phyloP scores from a whole-genome alignment of 2,329 filamentous ascomycete species.

The Venturia oleaginea region DNA sequence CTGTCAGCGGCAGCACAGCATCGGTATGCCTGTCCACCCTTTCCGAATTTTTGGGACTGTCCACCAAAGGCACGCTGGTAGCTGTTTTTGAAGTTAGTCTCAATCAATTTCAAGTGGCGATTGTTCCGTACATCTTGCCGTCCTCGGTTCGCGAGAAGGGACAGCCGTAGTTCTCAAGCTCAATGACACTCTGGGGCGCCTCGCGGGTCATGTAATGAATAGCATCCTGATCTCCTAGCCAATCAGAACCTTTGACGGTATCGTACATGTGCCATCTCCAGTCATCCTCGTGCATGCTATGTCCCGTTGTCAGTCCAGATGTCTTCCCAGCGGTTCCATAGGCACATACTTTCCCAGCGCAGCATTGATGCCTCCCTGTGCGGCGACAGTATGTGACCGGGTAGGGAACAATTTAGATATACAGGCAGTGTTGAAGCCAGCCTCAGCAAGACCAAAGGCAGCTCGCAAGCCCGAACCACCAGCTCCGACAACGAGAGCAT shows the following conservation, averaged over 20 bases:
- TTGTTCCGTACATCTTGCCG: constrained; percentile 66
- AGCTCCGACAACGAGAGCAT: constrained; percentile 87
- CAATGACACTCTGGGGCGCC: constrained; percentile 81
- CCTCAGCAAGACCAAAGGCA: constrained; percentile 77
- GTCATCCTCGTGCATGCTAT: constrained; percentile 86
- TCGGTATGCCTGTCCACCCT: constrained; percentile 96
- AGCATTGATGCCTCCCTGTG: constrained; percentile 73
- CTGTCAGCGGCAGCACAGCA: constrained; percentile 93
- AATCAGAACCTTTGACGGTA: constrained; percentile 95
- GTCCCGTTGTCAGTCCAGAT: background rate
- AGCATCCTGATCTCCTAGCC: constrained; percentile 93
- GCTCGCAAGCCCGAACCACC: constrained; percentile 74
- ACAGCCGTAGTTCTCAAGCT: constrained; percentile 95
- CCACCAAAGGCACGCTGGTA: constrained; percentile 99
- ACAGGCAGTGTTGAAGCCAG: constrained; percentile 82
- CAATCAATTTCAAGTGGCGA: background rate
- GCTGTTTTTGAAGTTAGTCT: constrained; percentile 32
- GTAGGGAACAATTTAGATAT: constrained; percentile 82
- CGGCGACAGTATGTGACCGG: constrained; percentile 73
- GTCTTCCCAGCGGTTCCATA: background rate
- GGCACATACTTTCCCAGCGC: constrained; percentile 61
- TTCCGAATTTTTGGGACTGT: constrained; percentile 88
- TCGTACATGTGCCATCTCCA: constrained; percentile 99
- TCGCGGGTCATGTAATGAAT: constrained; percentile 99
- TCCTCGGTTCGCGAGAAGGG: constrained; percentile 95